A percentile compares a stretch with the other conserved stretches of the same genome.
phyloP scores from a whole-genome alignment of 371 early-diverging fungal genomes.

The Apophysomyces elegans region DNA sequence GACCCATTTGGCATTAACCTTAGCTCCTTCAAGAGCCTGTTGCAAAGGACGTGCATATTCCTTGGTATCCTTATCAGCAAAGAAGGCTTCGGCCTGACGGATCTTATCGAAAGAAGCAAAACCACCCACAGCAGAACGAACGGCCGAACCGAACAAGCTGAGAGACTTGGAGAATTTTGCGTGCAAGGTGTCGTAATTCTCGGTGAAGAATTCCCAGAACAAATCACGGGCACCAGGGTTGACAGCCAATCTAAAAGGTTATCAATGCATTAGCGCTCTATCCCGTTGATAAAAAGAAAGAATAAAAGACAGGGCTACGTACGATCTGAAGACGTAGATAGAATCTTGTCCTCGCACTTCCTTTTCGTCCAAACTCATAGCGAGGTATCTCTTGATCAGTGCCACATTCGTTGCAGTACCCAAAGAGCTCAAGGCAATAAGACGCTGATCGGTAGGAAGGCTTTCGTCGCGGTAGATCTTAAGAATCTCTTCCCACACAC shows the following conservation, averaged over 20 bases:
- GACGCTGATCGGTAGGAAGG: conserved; percentile 74
- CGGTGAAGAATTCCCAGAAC: conserved; percentile 81
- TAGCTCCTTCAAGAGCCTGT: conserved; percentile 87
- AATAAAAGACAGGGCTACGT: conserved; percentile 4
- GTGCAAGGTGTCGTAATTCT: conserved; percentile 71
- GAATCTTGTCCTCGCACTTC: conserved; percentile 87
- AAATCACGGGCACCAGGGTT: conserved; percentile 67
- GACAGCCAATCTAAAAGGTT: conserved; percentile 42
- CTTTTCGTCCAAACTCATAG: conserved; percentile 69
- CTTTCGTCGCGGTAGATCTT: conserved; percentile 73
- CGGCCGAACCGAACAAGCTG: conserved; percentile 75
- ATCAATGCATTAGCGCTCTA: not conserved
- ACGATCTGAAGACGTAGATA: conserved; percentile 59
- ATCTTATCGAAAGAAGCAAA: conserved; percentile 70
- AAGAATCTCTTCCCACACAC: conserved; percentile 71
- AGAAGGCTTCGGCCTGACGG: conserved; percentile 73
- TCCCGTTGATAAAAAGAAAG: not conserved
- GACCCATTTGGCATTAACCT: conserved; percentile 80
- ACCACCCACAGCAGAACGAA: conserved; percentile 71
- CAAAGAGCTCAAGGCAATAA: conserved; percentile 76
- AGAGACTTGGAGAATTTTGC: conserved; percentile 74
- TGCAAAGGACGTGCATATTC: conserved; percentile 73
- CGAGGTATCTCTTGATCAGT: conserved; percentile 62
- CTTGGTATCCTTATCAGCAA: conserved; percentile 76
- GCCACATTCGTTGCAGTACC: conserved; percentile 70